A percentile compares a stretch with the other conserved stretches of the same genome.
These are phyloP conservation scores for Solanum ahanhuiri DNA, from an alignment of 257 asterid species.

Conservation along the genomic window DNA sequence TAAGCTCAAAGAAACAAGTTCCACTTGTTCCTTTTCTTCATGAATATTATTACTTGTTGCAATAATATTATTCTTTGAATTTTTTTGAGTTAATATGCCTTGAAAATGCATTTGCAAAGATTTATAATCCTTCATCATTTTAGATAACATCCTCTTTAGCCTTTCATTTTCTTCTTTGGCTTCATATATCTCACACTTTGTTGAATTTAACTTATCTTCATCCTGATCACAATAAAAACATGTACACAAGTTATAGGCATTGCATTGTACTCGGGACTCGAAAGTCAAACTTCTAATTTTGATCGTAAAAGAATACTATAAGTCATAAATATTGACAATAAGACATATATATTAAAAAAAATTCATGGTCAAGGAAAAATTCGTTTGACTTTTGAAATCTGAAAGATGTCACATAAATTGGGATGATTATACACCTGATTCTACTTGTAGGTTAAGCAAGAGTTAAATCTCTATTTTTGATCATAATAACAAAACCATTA, in stretches of 20 bases:
- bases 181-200: slow-evolving; percentile 24
- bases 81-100: background rate
- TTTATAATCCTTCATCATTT: slow-evolving; percentile 17
- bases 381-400: background rate
- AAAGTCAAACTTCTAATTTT: background rate
- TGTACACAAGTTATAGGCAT: background rate
- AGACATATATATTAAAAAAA: background rate
- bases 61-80: background rate
- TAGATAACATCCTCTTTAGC: slow-evolving; percentile 18
- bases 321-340: background rate
- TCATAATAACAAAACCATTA: background rate
- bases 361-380: too few species aligned
- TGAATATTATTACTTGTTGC: background rate
- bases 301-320: too few species aligned
- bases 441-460: background rate
- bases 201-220: slow-evolving; percentile 10
- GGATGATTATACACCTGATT: background rate
- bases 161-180: slow-evolving; percentile 37
- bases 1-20: slow-evolving; percentile 30
- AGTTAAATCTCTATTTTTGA: background rate
- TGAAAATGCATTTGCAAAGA: slow-evolving; percentile 24
- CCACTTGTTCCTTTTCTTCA: slow-evolving; percentile 10
- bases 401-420: background rate
- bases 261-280: background rate
- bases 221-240: slow-evolving; percentile 8